Base-by-base conservation (phyloP, 164 flowering plant genomes). In the Hamamelis virginiana region DNA sequence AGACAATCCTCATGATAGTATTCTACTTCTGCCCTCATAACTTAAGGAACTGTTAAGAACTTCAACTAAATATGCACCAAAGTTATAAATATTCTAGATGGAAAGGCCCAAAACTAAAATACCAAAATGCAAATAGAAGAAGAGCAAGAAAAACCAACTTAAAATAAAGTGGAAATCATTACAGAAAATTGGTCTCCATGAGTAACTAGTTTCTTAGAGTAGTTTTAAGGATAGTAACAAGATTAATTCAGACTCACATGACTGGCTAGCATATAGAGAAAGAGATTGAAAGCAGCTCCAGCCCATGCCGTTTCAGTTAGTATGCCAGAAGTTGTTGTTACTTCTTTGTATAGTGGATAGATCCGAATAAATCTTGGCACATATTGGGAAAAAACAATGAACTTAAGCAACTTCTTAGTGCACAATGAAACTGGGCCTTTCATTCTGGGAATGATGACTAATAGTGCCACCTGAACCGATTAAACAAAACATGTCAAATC, bases 181-280 rank as follows among this genome's bases (percentile, higher is more conserved):
- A 53, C 58, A 53, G 6, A 9, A 22, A 53, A 19, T 19, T 53
- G 58, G 58, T 53, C 1, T 22, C 9, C 0, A n/a, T 22, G 58
- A 22, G n/a, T 15, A 19, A 8, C 13, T 21, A 23, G 48, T 25
- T 38, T 21, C 3, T 14, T 4, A 6, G 19, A 18, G 9, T 43
- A 23, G 51, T 10, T 27, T 2, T 6, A 33, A 33, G 56, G 9
- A 44, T 41, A 21, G n/a, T 41, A 22, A 13, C 27, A 27, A 1
- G 25, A 33, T 16, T 25, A 44, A 48, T 56, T 47, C 16, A 41
- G 22, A 85, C 97, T 88, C 81, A 94, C 98, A 85, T 94, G 97
- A 75, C 98, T 91, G 18, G 94, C 95, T 47, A 92, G 92, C 97
- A 94, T 92, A 73, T 88, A 94, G 59, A 94, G 94, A n/a, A 88